Evolutionary conservation across 225 moss, liverwort and hornwort genomes (phyloP).

Genomic region (Physcomitrellopsis africana): DNA sequence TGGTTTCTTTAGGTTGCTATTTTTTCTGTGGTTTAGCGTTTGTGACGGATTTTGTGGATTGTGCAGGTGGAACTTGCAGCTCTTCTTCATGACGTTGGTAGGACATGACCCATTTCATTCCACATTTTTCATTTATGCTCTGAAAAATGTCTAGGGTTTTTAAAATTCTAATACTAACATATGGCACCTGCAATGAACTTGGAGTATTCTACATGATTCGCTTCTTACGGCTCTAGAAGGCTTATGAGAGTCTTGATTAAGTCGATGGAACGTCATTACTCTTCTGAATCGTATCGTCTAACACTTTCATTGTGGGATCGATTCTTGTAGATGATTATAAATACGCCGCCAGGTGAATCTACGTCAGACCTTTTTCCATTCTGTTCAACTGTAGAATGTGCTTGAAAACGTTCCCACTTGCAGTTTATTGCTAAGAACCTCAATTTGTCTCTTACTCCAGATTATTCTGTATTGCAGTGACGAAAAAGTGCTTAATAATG

Average conservation of each 20-base stretch:
- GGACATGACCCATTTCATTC: slow-evolving; percentile 32
- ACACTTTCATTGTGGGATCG: slow-evolving; percentile 40
- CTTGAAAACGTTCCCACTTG: not conserved
- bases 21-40: slow-evolving; percentile 5
- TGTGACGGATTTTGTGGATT: slow-evolving; percentile 25
- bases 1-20: slow-evolving; percentile 12
- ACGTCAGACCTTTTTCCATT: slow-evolving; percentile 28
- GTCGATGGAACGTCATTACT: not conserved
- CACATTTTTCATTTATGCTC: slow-evolving; percentile 11
- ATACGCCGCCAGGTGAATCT: slow-evolving; percentile 73
- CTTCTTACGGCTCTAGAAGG: slow-evolving; percentile 19
- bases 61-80: slow-evolving; percentile 95
- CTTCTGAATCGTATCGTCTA: slow-evolving; percentile 22
- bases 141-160: slow-evolving; percentile 20
- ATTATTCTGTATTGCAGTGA: slow-evolving; percentile 46
- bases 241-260: slow-evolving; percentile 18
- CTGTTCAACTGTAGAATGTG: slow-evolving; percentile 23
- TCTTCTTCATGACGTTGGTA: slow-evolving; percentile 94
- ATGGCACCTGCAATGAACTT: not conserved
- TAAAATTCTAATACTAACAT: not conserved
- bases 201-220: slow-evolving; percentile 13
- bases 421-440: slow-evolving; percentile 18
- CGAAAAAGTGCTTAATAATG: slow-evolving; percentile 39
- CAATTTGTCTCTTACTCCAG: slow-evolving; percentile 27
- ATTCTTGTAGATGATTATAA: slow-evolving; percentile 93